Evolutionary conservation across 495 filamentous ascomycete genomes (phyloP).

Genomic region (Penicillium antarcticum): DNA sequence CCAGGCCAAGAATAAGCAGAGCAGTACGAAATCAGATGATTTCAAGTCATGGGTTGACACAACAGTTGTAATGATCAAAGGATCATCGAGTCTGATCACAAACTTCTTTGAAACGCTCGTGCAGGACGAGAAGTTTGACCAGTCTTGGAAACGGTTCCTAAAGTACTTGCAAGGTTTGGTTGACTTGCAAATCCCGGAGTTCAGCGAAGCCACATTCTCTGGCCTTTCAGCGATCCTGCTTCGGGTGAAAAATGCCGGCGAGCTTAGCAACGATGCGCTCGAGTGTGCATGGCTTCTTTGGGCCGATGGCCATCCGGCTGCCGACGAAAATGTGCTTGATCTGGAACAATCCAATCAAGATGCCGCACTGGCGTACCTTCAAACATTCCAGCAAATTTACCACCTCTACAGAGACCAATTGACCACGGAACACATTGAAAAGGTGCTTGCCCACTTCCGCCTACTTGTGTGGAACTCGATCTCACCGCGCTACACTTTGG

Average conservation of each 20-base stretch:
- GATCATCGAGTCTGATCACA: conserved; percentile 63
- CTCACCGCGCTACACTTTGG: conserved; percentile 71
- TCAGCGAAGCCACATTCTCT: conserved; percentile 69
- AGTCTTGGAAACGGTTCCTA: conserved; percentile 68
- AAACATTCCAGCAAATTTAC: conserved; percentile 74
- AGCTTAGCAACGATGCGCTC: conserved; percentile 55
- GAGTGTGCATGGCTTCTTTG: conserved; percentile 71
- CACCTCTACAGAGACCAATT: conserved; percentile 68
- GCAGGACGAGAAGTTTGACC: conserved; percentile 52
- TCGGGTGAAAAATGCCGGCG: conserved; percentile 41
- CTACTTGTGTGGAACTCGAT: conserved; percentile 68
- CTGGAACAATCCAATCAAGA: conserved; percentile 63
- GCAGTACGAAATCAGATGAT: conserved; percentile 23
- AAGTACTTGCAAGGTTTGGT: conserved; percentile 60
- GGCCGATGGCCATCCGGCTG: conserved; percentile 58
- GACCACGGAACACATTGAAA: conserved; percentile 53
- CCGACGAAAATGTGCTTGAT: conserved; percentile 43
- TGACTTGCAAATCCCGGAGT: conserved; percentile 57
- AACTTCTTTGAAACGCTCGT: conserved; percentile 63
- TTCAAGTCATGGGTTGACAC: conserved; percentile 70
- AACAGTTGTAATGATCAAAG: conserved; percentile 67
- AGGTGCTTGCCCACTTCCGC: conserved; percentile 50
- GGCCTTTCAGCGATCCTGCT: conserved; percentile 65
- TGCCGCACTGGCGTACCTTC: conserved; percentile 74
- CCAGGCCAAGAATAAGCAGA: conserved; percentile 19